Percentiles rank a stretch among this genome's conserved stretches.
Evolutionary conservation across 306 rosid species (phyloP).

Genomic region (Vigna hirtella): DNA sequence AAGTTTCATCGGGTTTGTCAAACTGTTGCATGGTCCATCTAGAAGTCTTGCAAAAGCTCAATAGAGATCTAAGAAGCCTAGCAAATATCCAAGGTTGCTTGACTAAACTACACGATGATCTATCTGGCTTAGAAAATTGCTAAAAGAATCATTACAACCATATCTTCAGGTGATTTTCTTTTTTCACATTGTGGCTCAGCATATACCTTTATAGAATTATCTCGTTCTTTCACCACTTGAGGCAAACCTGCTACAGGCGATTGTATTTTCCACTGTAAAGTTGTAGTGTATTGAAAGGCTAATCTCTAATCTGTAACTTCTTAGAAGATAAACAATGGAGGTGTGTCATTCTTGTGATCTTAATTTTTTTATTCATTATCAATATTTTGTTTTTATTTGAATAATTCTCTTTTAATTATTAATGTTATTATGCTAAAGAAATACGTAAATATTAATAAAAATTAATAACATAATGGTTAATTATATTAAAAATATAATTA

Average conservation of each 20-base stretch:
- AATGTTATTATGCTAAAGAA: too few species aligned
- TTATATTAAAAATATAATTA: too few species aligned
- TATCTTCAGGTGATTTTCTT: background rate
- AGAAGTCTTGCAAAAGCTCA: conserved; percentile 61
- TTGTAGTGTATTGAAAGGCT: conserved; percentile 43
- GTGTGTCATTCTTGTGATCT: conserved; percentile 26
- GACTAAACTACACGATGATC: conserved; percentile 21
- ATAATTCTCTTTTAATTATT: too few species aligned
- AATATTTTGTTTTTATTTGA: too few species aligned
- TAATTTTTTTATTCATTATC: background rate
- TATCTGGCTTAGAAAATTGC: conserved; percentile 42
- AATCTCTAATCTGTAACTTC: conserved; percentile 45
- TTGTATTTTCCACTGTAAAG: conserved; percentile 55
- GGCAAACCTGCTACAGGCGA: conserved; percentile 34
- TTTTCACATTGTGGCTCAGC: conserved; percentile 33
- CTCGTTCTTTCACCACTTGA: conserved; percentile 35
- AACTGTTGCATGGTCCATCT: conserved; percentile 75
- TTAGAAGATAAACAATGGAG: conserved; percentile 28
- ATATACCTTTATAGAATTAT: conserved; percentile 14
- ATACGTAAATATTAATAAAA: too few species aligned
- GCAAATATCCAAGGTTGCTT: conserved; percentile 28
- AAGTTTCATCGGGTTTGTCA: conserved; percentile 82
- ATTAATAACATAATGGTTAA: too few species aligned
- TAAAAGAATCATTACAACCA: conserved; percentile 22
- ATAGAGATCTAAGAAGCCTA: conserved; percentile 44